Evolutionary conservation across 2,329 filamentous ascomycete genomes (phyloP).

Genomic region (Aspergillus amoenus): DNA sequence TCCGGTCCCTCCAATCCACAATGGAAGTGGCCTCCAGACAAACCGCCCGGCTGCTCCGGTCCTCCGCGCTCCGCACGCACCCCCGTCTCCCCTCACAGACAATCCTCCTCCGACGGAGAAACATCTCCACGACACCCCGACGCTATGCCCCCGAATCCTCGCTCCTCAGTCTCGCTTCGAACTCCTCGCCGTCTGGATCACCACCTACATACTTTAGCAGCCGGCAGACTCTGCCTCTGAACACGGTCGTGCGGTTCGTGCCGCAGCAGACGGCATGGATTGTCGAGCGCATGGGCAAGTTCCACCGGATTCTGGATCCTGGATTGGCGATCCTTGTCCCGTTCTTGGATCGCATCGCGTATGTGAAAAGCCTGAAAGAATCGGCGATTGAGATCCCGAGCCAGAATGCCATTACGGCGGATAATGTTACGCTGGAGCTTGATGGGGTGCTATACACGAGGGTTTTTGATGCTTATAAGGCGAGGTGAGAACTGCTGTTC

Average conservation of each 20-base stretch:
- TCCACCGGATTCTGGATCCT: constrained; percentile 87
- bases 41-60: constrained; percentile 34
- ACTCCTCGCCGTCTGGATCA: constrained; percentile 26
- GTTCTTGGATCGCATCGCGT: constrained; percentile 92
- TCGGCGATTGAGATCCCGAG: constrained; percentile 94
- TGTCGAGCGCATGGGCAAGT: constrained; percentile 98
- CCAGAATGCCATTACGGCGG: constrained; percentile 95
- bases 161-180: constrained; percentile 29
- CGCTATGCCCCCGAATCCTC: constrained; percentile 33
- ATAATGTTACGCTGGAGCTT: constrained; percentile 95
- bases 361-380: constrained; percentile 97
- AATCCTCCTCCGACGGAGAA: constrained; percentile 29
- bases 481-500: constrained; percentile 61
- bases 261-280: constrained; percentile 99
- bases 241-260: constrained; percentile 93
- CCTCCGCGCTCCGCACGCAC: constrained; percentile 22
- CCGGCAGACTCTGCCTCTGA: constrained; percentile 70
- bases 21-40: constrained; percentile 42
- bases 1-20: constrained; percentile 10
- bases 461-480: constrained; percentile 97
- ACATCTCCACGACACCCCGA: constrained; percentile 31
- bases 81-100: constrained; percentile 21
- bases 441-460: constrained; percentile 94
- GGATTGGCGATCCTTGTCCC: constrained; percentile 86
- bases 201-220: constrained; percentile 74